Conservation (phyloP, 805 yeast genomes). For the Hanseniaspora jakobsenii region DNA sequence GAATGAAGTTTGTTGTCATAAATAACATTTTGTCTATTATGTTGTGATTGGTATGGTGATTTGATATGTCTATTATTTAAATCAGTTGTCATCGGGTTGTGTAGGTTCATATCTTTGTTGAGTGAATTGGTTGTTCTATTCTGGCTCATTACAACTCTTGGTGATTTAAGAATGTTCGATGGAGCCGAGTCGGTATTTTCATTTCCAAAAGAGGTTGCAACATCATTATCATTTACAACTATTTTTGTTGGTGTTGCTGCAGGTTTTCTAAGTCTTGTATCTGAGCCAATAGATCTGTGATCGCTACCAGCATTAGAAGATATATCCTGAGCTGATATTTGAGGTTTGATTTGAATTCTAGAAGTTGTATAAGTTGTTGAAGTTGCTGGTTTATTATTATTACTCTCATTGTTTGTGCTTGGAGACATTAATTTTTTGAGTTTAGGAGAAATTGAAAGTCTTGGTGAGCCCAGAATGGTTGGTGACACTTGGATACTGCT, state of each 20-base stretch:
- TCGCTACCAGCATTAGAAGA: too few species aligned
- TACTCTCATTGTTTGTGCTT: not conserved
- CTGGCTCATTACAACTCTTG: too few species aligned
- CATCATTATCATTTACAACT: too few species aligned
- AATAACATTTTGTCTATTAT: constrained; percentile 26
- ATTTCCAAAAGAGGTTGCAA: too few species aligned
- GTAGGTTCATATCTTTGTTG: too few species aligned
- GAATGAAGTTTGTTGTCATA: constrained; percentile 28
- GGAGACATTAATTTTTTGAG: not conserved
- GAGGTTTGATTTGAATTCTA: constrained; percentile 27
- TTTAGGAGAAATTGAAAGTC: not conserved
- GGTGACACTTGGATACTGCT: constrained; percentile 14
- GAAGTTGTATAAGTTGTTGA: constrained; percentile 30
- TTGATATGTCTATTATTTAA: too few species aligned
- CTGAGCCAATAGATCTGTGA: not conserved
- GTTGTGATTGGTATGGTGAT: constrained; percentile 15
- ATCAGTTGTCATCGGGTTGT: too few species aligned
- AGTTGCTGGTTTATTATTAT: constrained; percentile 25
- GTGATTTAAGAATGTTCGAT: too few species aligned
- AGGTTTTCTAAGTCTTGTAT: too few species aligned
- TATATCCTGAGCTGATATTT: constrained; percentile 11
- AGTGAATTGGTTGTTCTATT: too few species aligned
- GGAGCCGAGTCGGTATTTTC: too few species aligned
- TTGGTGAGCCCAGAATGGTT: constrained; percentile 9
- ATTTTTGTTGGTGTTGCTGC: too few species aligned